Base-by-base conservation (phyloP, 495 filamentous ascomycete species). In the Halenospora varia region DNA sequence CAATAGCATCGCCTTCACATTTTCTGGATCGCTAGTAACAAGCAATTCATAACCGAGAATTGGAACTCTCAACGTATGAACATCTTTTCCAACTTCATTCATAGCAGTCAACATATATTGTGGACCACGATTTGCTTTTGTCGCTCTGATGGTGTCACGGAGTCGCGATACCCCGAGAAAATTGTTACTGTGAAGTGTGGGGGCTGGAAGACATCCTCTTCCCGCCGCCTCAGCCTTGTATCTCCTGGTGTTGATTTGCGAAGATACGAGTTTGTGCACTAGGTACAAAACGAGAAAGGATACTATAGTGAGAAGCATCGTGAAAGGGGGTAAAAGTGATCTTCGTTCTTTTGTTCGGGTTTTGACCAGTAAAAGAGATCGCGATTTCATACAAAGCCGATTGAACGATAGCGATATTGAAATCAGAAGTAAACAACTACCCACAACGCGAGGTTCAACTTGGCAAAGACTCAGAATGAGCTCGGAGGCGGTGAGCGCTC, bases 1-100 rank as follows among this genome's bases (percentile, higher is more conserved):
- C 1, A 79, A 75, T 1, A 90, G 75, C 2, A 90, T 74, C 1
- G 77, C 66, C 56, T 87, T 82, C 40, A 87, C 68, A 54, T 87
- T 88, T 62, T 76, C 55, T 10, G 50, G 50, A 19, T 62, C 60
- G 4, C 53, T 13, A 20, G 60, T 62, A 0, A 57, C 46, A 1
- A 62, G 48, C 8, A 62, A 55, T 46, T 73, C 64, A 61, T 70
- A 68, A 42, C 64, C 66, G 40, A 68, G 64, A 25, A 68, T 65
- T 9, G 71, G 61, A 24, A 69, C 61, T 17, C 60, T 52, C 8
- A 64, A 29, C 0, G 69, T 68, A 18, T 62, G 53, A 23, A 67
- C 62, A 42, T 65, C 25, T 0, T 35, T 55, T 2, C 68, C 69
- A 1, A 70, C 20, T 22, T 55, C 26, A 24, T 64, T 57, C 52